Conservation (phyloP, 129 eudicot species). For the Logfia minima region DNA sequence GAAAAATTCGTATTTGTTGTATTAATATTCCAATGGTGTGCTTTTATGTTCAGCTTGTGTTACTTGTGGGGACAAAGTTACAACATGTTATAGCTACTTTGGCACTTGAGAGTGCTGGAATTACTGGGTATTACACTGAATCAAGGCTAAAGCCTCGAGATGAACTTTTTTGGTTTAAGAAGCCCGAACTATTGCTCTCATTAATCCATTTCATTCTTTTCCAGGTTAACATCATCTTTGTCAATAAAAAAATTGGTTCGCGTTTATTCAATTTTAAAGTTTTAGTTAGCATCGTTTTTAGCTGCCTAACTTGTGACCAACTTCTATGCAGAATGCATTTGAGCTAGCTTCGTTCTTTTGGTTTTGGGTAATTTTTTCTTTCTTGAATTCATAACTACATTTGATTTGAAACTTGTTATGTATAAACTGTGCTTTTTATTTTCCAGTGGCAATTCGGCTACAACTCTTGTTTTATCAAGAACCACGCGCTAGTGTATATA, state of each 20-base stretch:
- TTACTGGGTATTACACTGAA: constrained; percentile 60
- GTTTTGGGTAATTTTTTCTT: constrained; percentile 76
- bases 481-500: constrained; percentile 75
- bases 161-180: constrained; percentile 97
- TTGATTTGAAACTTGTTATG: constrained; percentile 4
- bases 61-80: constrained; percentile 86
- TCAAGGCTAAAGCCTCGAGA: constrained; percentile 81
- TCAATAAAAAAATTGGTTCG: background rate
- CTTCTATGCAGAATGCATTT: constrained; percentile 77
- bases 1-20: background rate
- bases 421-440: constrained; percentile 2
- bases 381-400: constrained; percentile 6
- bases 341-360: constrained; percentile 98
- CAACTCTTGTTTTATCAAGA: constrained; percentile 81
- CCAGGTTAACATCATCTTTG: constrained; percentile 57
- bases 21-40: background rate
- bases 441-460: constrained; percentile 98
- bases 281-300: background rate
- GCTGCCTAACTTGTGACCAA: constrained; percentile 18
- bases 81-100: constrained; percentile 94
- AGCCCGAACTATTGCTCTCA: constrained; percentile 73
- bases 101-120: constrained; percentile 91
- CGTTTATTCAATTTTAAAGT: background rate
- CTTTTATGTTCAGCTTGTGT: constrained; percentile 63
- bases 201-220: constrained; percentile 91